phyloP scores from a whole-genome alignment of 768 basidiomycete species.

The Baorangia bicolor region DNA sequence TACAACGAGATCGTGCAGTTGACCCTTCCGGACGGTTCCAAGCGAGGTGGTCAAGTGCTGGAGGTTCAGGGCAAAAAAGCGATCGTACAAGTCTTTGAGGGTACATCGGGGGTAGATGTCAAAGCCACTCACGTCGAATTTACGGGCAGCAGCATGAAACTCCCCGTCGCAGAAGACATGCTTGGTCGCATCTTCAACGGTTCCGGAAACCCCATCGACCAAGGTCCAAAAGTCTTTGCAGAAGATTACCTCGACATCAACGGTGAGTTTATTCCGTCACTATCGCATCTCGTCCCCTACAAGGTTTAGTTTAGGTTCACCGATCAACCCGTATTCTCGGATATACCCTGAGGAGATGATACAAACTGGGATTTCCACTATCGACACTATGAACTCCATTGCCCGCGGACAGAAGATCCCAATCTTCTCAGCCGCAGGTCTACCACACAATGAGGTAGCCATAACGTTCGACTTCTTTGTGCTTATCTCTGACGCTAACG shows the following conservation, averaged over 20 bases:
- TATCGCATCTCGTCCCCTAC: conserved; percentile 5
- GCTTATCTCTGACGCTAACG: conserved; percentile 24
- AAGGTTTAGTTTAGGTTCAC: conserved; percentile 64
- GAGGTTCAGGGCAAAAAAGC: conserved; percentile 99
- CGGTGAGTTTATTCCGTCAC: conserved; percentile 51
- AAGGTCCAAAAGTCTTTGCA: conserved; percentile 98
- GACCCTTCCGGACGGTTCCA: conserved; percentile 92
- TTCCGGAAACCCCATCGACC: conserved; percentile 95
- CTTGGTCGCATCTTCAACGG: conserved; percentile 99
- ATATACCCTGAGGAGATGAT: conserved; percentile 99
- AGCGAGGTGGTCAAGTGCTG: conserved; percentile 94
- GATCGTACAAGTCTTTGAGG: conserved; percentile 99
- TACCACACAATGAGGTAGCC: conserved; percentile 94
- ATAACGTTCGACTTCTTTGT: conserved; percentile 20
- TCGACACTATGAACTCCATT: conserved; percentile 98
- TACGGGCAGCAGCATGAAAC: conserved; percentile 97
- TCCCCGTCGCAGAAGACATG: conserved; percentile 99
- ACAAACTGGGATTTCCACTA: conserved; percentile 99
- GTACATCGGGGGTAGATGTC: conserved; percentile 96
- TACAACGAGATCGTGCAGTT: conserved; percentile 98
- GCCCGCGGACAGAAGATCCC: conserved; percentile 99
- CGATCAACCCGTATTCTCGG: conserved; percentile 96
- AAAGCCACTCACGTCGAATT: conserved; percentile 98
- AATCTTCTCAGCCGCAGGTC: conserved; percentile 98
- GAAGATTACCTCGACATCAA: conserved; percentile 99